Conservation (phyloP, 106 monocot genomes). For the Gastrodia elata region DNA sequence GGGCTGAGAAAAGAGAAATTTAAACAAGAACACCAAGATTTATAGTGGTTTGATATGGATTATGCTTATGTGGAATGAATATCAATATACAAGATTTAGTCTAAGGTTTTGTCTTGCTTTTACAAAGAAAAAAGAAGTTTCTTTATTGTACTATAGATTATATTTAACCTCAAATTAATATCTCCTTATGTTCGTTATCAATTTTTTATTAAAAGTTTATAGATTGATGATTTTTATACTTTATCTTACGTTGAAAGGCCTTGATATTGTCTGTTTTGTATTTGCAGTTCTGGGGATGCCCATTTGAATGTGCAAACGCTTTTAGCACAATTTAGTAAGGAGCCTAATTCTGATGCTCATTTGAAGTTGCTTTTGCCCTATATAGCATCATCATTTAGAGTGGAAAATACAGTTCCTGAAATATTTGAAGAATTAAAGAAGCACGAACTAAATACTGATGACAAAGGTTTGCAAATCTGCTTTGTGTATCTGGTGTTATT, state of each 20-base stretch:
- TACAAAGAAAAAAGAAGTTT: too few relatives aligned
- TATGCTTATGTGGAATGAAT: too few relatives aligned
- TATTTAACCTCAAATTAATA: too few relatives aligned
- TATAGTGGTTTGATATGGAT: too few relatives aligned
- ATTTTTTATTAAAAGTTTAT: background rate
- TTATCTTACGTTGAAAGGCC: background rate
- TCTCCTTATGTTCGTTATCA: background rate
- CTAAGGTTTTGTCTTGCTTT: too few relatives aligned
- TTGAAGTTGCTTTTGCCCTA: constrained; percentile 47
- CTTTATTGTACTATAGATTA: too few relatives aligned
- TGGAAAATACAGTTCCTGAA: constrained; percentile 27
- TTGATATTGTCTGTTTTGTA: constrained; percentile 4
- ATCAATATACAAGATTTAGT: too few relatives aligned
- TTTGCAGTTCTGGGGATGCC: constrained; percentile 42
- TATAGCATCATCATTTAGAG: constrained; percentile 45
- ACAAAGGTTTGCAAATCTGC: constrained; percentile 25
- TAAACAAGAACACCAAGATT: too few relatives aligned
- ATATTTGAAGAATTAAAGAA: constrained; percentile 42
- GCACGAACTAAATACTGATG: constrained; percentile 31
- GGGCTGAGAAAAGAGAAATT: too few relatives aligned
- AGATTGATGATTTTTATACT: background rate
- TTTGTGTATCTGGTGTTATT: background rate
- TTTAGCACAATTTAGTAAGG: constrained; percentile 26
- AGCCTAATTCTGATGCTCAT: constrained; percentile 48
- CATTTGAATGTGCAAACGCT: constrained; percentile 37